Base-by-base conservation (phyloP, 305 asterid species). In the Fraxinus platypoda region DNA sequence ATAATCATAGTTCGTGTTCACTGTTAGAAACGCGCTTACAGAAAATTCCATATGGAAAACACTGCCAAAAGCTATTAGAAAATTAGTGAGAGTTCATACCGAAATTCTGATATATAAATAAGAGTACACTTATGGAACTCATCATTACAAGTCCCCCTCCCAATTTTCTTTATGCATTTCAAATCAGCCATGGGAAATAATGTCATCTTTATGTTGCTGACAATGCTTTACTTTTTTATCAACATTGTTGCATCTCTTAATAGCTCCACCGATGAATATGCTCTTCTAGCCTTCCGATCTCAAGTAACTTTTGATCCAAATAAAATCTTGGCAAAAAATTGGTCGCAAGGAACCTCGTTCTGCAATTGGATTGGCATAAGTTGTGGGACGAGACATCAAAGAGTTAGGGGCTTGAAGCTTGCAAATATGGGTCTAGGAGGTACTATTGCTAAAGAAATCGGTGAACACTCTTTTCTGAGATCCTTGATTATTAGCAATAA, bases 291-390 rank as follows among this genome's bases (percentile, higher is more conserved):
- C 13, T 46, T 86, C 74, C 81, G 31, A 52, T 12, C 81, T 1
- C 80, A 34, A 5, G 80, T 86, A 62, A 77, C 81, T 11, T 35
- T 25, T 19, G 79, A 80, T 26, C 85, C 81, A 0, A 46, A 49
- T 28, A 35, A 11, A 38, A 23, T 75, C 1, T 21, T 86, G 81
- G 52, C 83, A 0, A 77, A 82, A 17, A 86, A 83, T n/a, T 83
- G 88, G 88, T 74, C 82, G 2, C 81, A 34, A 2, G 84, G 76
- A 2, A 83, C 85, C 15, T 35, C 52, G 0, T 83, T 83, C 30
- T 78, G 84, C 34, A 57, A 37, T 30, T 84, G 80, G 84, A 80
- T 13, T 4, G 86, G 83, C 38, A 73, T 86, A 76, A 80, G 35
- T 0, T 82, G 38, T 21, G 71, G 82, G 1, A 15, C 8, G 4